A percentile compares a stretch with the other conserved stretches of the same genome.
Conservation (phyloP, 1,139 yeast species). For the Saccharomyces hybrid region DNA sequence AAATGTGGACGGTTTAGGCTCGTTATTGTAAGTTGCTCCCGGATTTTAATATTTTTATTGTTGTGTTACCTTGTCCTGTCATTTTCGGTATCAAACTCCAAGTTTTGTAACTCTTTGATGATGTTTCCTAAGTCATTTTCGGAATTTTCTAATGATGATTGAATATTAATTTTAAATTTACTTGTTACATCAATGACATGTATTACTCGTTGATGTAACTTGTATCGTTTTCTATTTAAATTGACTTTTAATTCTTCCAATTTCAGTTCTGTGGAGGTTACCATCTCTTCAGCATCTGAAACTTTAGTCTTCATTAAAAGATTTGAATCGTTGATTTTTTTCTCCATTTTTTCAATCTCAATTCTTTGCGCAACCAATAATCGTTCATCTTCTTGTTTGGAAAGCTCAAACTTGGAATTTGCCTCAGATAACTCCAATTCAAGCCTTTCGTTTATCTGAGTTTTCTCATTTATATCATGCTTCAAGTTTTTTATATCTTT, state of each 20-base stretch:
- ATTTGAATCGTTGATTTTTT: constrained; percentile 46
- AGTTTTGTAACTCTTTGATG: constrained; percentile 6
- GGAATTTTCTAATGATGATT: constrained; percentile 49
- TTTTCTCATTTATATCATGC: constrained; percentile 43
- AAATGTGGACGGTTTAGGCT: neutral
- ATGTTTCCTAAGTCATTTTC: constrained; percentile 32
- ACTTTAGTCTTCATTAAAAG: constrained; percentile 39
- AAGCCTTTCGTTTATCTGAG: constrained; percentile 41
- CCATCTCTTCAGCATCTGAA: constrained; percentile 31
- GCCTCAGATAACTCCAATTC: constrained; percentile 47
- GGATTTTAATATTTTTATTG: neutral
- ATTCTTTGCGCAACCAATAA: constrained; percentile 44
- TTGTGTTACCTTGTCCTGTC: neutral
- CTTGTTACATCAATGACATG: constrained; percentile 52
- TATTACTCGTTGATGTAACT: constrained; percentile 48
- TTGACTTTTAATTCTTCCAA: constrained; percentile 32
- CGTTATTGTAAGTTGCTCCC: neutral
- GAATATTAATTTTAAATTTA: constrained; percentile 58
- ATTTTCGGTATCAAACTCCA: neutral
- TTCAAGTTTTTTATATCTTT: constrained; percentile 43
- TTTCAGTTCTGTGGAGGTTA: constrained; percentile 12
- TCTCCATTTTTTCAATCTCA: constrained; percentile 43
- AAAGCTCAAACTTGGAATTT: constrained; percentile 34
- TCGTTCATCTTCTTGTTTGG: constrained; percentile 48
- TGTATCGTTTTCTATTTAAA: constrained; percentile 41